Base-by-base conservation (phyloP, 2,329 filamentous ascomycete genomes). In the Cladosporium sp. region DNA sequence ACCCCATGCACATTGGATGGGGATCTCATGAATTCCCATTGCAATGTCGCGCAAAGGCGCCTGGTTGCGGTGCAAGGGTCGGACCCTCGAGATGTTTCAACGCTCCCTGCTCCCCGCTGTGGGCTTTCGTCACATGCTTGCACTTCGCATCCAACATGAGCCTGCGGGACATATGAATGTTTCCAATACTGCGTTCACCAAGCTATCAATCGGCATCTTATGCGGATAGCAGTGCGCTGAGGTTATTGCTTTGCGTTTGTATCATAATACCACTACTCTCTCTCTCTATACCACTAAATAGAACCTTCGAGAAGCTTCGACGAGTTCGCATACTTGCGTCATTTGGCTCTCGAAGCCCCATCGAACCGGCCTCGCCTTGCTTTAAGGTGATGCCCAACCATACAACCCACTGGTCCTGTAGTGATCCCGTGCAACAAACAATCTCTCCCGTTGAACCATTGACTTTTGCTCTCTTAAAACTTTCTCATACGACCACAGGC, bases 231-330 rank as follows among this genome's bases (percentile, higher is more conserved):
- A 2, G 42, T 15, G 17, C 24, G 28, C 17, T 17, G 24, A 2
- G 10, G 17, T 12, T 15, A 12, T n/a, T 9, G 28, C 8, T 8
- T 9, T 28, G 7, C 25, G 4, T 45, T n/a, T 8, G 3, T 28
- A 12, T 7, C 24, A 8, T 45, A 10, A 32, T 13, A 28, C 3
- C 15, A 45, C 20, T 10, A 15, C 24, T 45, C 4, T 6, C n/a
- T 6, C n/a, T 35, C 25, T 17, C 28, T 17, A 32, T 35, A 45
- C 28, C 28, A 12, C 17, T 35, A 13, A 22, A 53, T 35, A n/a
- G 50, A 53, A 53, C 36, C 9, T 53, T 53, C 50, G 17, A 24
- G 50, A 42, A 53, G 50, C 50, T 53, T 53, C 50, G 17, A 53
- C 17, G 28, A 45, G 9, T n/a, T 45, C 17, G 15, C n/a, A 28